These are phyloP conservation scores for Perkinsus chesapeaki DNA, from an alignment of 169 alveolate genomes.

Conservation along the genomic window DNA sequence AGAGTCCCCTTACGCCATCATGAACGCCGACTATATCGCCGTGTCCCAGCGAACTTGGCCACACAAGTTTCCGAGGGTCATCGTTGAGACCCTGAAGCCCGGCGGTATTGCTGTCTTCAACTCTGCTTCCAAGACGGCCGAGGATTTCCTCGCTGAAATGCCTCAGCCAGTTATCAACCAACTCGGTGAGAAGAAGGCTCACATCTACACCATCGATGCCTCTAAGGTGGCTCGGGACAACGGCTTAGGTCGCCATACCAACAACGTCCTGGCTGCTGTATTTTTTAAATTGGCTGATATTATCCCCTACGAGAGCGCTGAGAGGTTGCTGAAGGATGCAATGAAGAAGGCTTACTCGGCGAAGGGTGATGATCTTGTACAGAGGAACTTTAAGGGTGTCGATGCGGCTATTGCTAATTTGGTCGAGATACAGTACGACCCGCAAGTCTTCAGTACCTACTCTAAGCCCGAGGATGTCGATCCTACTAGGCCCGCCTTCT, in stretches of 20 bases:
- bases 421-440: conserved; percentile 17
- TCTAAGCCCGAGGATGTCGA: background rate
- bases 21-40: conserved; percentile 40
- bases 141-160: conserved; percentile 15
- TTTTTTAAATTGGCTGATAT: conserved; percentile 39
- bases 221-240: conserved; percentile 37
- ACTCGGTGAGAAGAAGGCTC: conserved; percentile 28
- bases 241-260: conserved; percentile 43
- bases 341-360: conserved; percentile 44
- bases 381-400: conserved; percentile 32
- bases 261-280: conserved; percentile 38
- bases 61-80: conserved; percentile 8
- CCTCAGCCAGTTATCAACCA: conserved; percentile 18
- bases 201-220: conserved; percentile 42
- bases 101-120: conserved; percentile 46
- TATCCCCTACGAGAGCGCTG: conserved; percentile 42
- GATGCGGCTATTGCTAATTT: conserved; percentile 26
- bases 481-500: conserved; percentile 10
- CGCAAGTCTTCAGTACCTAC: background rate
- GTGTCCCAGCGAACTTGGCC: conserved; percentile 39
- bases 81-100: conserved; percentile 21
- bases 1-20: conserved; percentile 38
- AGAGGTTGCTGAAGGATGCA: conserved; percentile 36
- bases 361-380: conserved; percentile 41
- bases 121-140: conserved; percentile 40